Evolutionary conservation across 176 grass and related monocot genomes (phyloP), one percentile per base, ranked within the genome.

Genomic region (Neostapfia colusana): DNA sequence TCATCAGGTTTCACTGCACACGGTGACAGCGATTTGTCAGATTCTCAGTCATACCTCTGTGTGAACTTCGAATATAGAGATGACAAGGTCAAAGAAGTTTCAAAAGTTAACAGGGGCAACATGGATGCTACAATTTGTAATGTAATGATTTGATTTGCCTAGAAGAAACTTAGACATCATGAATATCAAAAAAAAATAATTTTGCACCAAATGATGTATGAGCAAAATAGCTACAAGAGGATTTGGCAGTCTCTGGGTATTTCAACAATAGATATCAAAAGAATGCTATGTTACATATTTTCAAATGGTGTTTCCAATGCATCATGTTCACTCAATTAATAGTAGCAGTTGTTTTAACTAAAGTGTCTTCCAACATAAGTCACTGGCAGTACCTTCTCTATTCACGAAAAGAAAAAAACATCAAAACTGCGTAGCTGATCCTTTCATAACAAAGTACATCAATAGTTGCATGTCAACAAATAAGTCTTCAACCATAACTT

Each of bases 1-100:
- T 8, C 60, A 5, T 7, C 18, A 36, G 53, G 68, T 42, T 63
- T 85, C 77, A 85, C 84, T 85, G 70, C 31, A 69, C 31, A 80
- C 3, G 23, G 51, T 49, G 18, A 21, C 5, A 16, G 23, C 2
- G 0, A 14, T 43, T 42, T 23, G 15, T 65, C 44, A 72, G 24
- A 63, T 72, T 53, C 11, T 41, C 6, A 45, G 1, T 35, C 44
- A 46, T 34, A 8, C 4, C 11, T 16, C 25, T 76, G 73, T 76
- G 73, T 23, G 23, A 43, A 46, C 2, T 48, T 61, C 24, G 4
- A 39, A 7, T 8, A 26, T 7, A 65, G 10, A 38, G 18, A 65
- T 24, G n/a, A 72, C 4, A 14, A 16, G 26, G 62, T 38, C 62
- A n/a, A 64, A 64, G 62, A 65, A 40, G 36, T 18, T 20, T 48